Evolutionary conservation across 2,329 filamentous ascomycete species (phyloP).

Genomic region (Trichophyton benhamiae): DNA sequence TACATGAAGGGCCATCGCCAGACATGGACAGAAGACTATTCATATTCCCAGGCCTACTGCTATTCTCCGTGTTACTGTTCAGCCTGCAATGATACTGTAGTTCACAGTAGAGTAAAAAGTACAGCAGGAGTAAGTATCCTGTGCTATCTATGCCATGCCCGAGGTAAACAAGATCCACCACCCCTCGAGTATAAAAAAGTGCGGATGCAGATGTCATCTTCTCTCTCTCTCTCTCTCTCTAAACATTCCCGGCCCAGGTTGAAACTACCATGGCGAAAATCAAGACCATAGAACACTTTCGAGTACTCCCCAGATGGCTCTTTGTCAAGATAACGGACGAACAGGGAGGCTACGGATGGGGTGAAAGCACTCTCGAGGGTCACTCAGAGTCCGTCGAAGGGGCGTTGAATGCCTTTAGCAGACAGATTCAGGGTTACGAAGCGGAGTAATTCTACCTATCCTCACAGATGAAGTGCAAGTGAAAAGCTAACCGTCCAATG

Average conservation of each 20-base stretch:
- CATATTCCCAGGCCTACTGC: too few species aligned
- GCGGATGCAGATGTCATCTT: not conserved
- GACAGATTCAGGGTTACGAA: constrained; percentile 52
- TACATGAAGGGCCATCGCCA: too few species aligned
- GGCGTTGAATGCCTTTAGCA: constrained; percentile 53
- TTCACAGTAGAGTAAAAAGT: too few species aligned
- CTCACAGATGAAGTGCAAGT: not conserved
- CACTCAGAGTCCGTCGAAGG: constrained; percentile 65
- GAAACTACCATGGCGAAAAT: constrained; percentile 48
- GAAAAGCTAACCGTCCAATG: not conserved
- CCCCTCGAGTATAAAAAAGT: too few species aligned
- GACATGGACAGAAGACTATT: too few species aligned
- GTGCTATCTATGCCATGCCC: too few species aligned
- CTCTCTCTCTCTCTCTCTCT: not conserved
- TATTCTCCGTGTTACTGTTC: too few species aligned
- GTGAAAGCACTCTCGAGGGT: constrained; percentile 61
- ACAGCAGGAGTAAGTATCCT: too few species aligned
- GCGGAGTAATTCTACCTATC: constrained; percentile 45
- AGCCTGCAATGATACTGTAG: too few species aligned
- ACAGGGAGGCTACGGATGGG: constrained; percentile 55
- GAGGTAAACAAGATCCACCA: too few species aligned
- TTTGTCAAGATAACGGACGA: constrained; percentile 66
- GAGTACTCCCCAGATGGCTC: constrained; percentile 62
- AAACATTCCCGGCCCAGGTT: not conserved
- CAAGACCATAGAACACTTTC: constrained; percentile 57